These are phyloP conservation scores for Moringa oleifera DNA, from an alignment of 345 rosid genomes.

Conservation along the genomic window DNA sequence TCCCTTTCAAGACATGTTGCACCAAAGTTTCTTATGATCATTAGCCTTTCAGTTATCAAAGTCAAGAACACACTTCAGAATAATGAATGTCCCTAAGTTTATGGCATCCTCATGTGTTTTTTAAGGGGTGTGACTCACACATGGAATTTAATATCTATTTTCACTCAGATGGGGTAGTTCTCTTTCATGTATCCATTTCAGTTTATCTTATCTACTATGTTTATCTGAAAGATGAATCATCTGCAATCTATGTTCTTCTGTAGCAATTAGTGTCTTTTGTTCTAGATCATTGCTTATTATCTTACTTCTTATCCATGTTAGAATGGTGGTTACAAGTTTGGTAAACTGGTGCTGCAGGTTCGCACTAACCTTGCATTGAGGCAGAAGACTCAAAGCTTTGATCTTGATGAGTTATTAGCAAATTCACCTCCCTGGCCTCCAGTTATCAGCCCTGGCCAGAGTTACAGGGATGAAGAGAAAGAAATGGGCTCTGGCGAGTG, in stretches of 20 bases:
- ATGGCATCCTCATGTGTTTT: background rate
- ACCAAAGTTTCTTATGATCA: no score
- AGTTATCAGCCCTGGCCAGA: constrained; percentile 55
- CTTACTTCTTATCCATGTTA: no score
- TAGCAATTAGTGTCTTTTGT: no score
- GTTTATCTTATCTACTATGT: no score
- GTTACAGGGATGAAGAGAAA: constrained; percentile 59
- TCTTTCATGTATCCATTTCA: no score
- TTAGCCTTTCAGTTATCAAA: background rate
- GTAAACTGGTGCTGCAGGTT: constrained; percentile 33
- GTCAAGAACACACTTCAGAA: background rate
- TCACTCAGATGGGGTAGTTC: background rate
- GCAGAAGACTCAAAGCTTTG: constrained; percentile 64
- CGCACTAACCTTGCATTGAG: constrained; percentile 35
- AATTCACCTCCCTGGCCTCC: constrained; percentile 99
- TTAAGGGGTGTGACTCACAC: background rate
- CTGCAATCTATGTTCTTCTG: no score
- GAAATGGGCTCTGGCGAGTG: constrained; percentile 68
- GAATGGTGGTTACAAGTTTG: background rate
- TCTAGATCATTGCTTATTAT: no score
- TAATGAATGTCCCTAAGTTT: background rate
- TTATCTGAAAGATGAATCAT: no score
- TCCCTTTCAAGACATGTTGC: background rate
- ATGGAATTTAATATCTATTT: background rate
- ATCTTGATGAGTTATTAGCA: constrained; percentile 76